Percentiles rank a stretch among this genome's conserved stretches.
Evolutionary conservation across 2,329 filamentous ascomycete genomes (phyloP).

Genomic region (Scedosporium minutisporum): DNA sequence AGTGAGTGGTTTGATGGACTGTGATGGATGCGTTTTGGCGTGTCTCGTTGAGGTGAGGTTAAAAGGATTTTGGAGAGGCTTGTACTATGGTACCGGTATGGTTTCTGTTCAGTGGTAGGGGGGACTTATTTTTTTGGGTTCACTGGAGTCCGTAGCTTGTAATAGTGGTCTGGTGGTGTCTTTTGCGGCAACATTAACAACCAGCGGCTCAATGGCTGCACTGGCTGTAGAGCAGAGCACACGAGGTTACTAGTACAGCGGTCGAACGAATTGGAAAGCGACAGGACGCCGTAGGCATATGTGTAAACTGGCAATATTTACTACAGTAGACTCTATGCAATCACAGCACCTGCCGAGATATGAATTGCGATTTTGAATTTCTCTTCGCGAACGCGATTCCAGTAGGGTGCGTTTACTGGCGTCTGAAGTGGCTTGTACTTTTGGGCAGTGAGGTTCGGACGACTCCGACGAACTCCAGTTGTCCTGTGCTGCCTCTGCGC

Average conservation of each 20-base stretch:
- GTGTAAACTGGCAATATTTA: neutral
- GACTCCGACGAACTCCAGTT: constrained; percentile 1
- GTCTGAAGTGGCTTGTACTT: constrained; percentile 6
- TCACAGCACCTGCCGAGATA: neutral
- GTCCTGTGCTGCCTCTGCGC: neutral
- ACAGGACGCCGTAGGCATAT: neutral
- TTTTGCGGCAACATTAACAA: neutral
- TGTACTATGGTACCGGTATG: constrained; percentile 5
- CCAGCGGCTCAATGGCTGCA: too few relatives aligned
- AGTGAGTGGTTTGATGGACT: constrained; percentile 23
- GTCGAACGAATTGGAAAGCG: neutral
- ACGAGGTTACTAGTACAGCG: neutral
- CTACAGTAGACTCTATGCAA: neutral
- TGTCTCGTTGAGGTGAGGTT: constrained; percentile 49
- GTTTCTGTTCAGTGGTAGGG: constrained; percentile 9
- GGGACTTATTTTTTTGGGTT: constrained; percentile 6
- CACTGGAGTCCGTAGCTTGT: too few relatives aligned
- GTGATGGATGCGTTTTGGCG: constrained; percentile 40
- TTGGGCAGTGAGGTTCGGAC: neutral
- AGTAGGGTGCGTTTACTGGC: neutral
- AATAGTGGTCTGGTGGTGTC: neutral
- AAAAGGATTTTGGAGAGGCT: constrained; percentile 29
- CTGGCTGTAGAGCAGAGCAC: neutral
- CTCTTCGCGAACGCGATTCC: neutral
- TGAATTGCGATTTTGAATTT: neutral